A percentile compares a stretch with the other conserved stretches of the same genome.
phyloP scores from a whole-genome alignment of 176 grass and related monocot genomes.

The Chloris gayana region DNA sequence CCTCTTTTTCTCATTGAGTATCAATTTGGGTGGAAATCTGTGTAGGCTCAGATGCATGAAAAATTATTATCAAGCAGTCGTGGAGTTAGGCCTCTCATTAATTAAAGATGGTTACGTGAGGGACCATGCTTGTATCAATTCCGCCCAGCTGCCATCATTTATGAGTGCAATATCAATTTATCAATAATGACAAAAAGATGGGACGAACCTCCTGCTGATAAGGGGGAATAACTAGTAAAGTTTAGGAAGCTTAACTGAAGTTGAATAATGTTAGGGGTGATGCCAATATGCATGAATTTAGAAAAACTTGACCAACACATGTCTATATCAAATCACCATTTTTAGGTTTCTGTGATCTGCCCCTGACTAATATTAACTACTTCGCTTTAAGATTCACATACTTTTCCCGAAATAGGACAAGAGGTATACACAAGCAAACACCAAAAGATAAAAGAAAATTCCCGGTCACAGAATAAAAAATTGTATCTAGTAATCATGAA shows the following conservation, averaged over 20 bases:
- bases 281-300: background rate
- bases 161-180: constrained; percentile 15
- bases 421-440: background rate
- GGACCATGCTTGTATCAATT: constrained; percentile 30
- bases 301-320: background rate
- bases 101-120: constrained; percentile 32
- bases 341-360: background rate
- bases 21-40: constrained; percentile 31
- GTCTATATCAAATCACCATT: background rate
- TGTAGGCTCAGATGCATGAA: constrained; percentile 33
- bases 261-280: background rate
- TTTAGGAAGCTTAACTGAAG: background rate
- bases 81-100: constrained; percentile 22
- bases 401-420: background rate
- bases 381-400: background rate
- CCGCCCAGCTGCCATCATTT: constrained; percentile 14
- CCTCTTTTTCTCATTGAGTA: constrained; percentile 23
- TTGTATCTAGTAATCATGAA: background rate
- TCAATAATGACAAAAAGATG: background rate
- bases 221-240: background rate
- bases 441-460: background rate
- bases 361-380: background rate
- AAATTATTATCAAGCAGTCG: constrained; percentile 24
- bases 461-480: background rate
- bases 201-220: constrained; percentile 10